Percentiles rank a stretch among this genome's conserved stretches.
These are phyloP conservation scores for Pezicula radicicola DNA, from an alignment of 2,329 filamentous ascomycete species.

Conservation along the genomic window DNA sequence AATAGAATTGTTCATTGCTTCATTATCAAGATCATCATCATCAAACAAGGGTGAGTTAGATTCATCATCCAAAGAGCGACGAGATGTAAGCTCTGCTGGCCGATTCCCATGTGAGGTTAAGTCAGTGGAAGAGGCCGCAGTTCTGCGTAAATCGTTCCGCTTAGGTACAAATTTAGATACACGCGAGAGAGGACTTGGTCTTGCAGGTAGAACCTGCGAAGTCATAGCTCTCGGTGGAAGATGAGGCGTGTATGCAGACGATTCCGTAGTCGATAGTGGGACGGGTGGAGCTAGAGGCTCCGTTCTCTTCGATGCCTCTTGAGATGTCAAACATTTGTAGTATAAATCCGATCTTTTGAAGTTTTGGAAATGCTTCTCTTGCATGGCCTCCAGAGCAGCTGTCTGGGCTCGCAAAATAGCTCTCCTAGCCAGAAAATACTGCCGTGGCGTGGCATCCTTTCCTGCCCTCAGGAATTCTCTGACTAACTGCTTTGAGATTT, in stretches of 20 bases:
- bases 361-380: slow-evolving; percentile 72
- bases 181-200: slow-evolving; percentile 41
- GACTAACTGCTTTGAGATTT: slow-evolving; percentile 66
- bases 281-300: slow-evolving; percentile 16
- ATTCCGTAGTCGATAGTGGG: slow-evolving; percentile 31
- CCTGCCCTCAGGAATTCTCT: slow-evolving; percentile 77
- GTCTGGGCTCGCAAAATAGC: slow-evolving; percentile 83
- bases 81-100: slow-evolving; percentile 31
- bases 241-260: slow-evolving; percentile 28
- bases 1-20: slow-evolving; percentile 68
- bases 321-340: slow-evolving; percentile 91
- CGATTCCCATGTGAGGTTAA: slow-evolving; percentile 43
- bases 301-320: slow-evolving; percentile 57
- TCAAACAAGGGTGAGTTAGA: slow-evolving; percentile 65
- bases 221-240: slow-evolving; percentile 17
- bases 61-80: slow-evolving; percentile 71
- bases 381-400: slow-evolving; percentile 79
- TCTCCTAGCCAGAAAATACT: slow-evolving; percentile 80
- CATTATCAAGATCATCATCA: slow-evolving; percentile 74
- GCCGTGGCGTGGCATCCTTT: slow-evolving; percentile 68
- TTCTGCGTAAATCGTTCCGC: slow-evolving; percentile 52
- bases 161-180: slow-evolving; percentile 40
- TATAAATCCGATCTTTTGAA: slow-evolving; percentile 94
- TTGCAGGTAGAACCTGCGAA: slow-evolving; percentile 32
- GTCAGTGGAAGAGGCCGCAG: slow-evolving; percentile 60